Base-by-base conservation (phyloP, 176 grass and related monocot genomes). In the Juncus effusus region DNA sequence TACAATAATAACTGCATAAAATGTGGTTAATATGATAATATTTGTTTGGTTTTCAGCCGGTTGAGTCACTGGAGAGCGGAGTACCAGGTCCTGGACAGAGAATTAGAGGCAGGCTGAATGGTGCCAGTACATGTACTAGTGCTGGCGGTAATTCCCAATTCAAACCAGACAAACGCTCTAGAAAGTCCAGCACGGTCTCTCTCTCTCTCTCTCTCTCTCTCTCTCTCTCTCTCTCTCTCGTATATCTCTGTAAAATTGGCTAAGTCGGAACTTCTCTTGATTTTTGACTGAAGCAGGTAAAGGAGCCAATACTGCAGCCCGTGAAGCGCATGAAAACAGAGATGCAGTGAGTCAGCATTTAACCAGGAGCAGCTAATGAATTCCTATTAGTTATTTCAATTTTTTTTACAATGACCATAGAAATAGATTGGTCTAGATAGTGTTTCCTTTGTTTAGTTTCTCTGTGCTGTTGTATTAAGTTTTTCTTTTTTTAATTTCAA, bases 131-230 rank as follows among this genome's bases (percentile, higher is more conserved):
- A 61, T 39, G 45, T 72, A 57, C 54, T 13, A 59, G 4, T 36
- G 38, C 1, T 55, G 53, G 39, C 16, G 81, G 69, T 19, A 82
- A 78, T 51, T 53, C 49, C 57, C 64, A 73, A 10, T 78, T 68
- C 65, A 76, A 66, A 53, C 75, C 79, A 51, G 85, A 84, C 56
- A 99, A 93, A 80, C 72, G 83, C 59, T 65, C 51, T 13, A 85
- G 94, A 80, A 99, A 99, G 69, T 70, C 94, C 40, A 93, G 94
- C 94, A 90, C 68, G 73, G 89, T 90, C 69, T 62, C 40, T 51
- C 49, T 63, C 3, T 62, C 1, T 16, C 41, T 70, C 78, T 36
- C 36, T 67, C 56, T 59, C 13, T 63, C n/a, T 36, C 41, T 37
- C 28, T 5, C 1, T 16, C 41, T 70, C 78, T 36, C 36, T 67